A percentile compares a stretch with the other conserved stretches of the same genome.
Conservation (phyloP, 305 asterid genomes). For the Solanum hybrid region DNA sequence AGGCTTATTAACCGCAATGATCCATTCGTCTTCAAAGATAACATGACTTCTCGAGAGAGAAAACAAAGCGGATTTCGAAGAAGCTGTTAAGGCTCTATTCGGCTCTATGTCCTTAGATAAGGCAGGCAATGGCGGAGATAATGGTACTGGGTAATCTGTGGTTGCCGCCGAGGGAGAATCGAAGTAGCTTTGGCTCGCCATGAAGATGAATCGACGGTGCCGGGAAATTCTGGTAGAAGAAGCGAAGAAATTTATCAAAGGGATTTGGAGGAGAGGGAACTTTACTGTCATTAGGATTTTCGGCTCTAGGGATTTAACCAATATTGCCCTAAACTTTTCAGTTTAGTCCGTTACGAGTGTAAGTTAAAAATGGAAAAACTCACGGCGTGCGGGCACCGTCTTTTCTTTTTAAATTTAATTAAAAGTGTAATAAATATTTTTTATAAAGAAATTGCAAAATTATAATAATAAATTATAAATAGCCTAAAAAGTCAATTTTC, state of each 20-base stretch:
- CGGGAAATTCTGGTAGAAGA: conserved; percentile 5
- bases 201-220: conserved; percentile 19
- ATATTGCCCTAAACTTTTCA: background rate
- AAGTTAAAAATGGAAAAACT: background rate
- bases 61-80: conserved; percentile 62
- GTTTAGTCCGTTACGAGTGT: background rate
- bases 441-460: background rate
- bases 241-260: background rate
- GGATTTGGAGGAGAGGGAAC: conserved; percentile 10
- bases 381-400: background rate
- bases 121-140: conserved; percentile 62
- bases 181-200: conserved; percentile 35
- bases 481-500: no score
- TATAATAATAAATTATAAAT: background rate
- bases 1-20: conserved; percentile 81
- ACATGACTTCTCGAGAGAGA: conserved; percentile 49
- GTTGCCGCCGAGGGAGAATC: conserved; percentile 12
- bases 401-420: background rate
- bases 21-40: conserved; percentile 77
- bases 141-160: conserved; percentile 57
- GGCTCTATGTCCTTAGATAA: conserved; percentile 66
- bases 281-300: conserved; percentile 7
- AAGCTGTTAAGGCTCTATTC: conserved; percentile 66
- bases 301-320: background rate
- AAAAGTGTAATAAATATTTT: no score